These are phyloP conservation scores for Teratosphaeria viscida DNA, from an alignment of 2,329 filamentous ascomycete species.

Conservation along the genomic window DNA sequence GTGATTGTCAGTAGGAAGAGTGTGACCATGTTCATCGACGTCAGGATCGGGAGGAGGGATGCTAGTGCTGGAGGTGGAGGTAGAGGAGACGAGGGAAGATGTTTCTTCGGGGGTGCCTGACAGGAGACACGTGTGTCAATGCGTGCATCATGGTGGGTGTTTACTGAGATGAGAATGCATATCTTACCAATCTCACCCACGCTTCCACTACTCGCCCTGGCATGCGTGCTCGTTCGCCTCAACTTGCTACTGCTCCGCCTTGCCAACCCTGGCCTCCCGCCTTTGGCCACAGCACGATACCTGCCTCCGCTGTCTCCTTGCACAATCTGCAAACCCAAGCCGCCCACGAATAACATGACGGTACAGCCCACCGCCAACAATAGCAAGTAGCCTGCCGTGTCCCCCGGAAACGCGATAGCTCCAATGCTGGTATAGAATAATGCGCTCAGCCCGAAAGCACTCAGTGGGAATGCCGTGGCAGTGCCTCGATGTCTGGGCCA, in stretches of 20 bases:
- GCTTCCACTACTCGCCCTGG: slow-evolving; percentile 27
- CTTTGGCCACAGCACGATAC: slow-evolving; percentile 48
- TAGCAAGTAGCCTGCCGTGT: slow-evolving; percentile 71
- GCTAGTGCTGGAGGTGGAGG: slow-evolving; percentile 26
- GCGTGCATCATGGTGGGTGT: neutral
- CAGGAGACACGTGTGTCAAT: neutral
- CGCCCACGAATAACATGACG: slow-evolving; percentile 60
- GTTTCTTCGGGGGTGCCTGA: slow-evolving; percentile 54
- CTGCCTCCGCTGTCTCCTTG: slow-evolving; percentile 37
- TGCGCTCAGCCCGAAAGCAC: slow-evolving; percentile 87
- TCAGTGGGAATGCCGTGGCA: slow-evolving; percentile 84
- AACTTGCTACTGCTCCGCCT: slow-evolving; percentile 35
- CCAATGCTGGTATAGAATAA: slow-evolving; percentile 88
- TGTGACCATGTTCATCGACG: slow-evolving; percentile 33
- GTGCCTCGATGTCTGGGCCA: slow-evolving; percentile 87
- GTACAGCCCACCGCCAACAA: slow-evolving; percentile 73
- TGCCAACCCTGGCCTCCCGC: slow-evolving; percentile 35
- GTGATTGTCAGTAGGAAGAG: slow-evolving; percentile 42
- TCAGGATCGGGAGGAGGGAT: slow-evolving; percentile 42
- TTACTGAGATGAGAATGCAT: neutral
- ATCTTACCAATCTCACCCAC: slow-evolving; percentile 54
- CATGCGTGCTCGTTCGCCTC: slow-evolving; percentile 36
- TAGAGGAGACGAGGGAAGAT: slow-evolving; percentile 66
- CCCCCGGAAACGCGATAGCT: slow-evolving; percentile 66
- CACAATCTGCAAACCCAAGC: slow-evolving; percentile 75